Conservation (phyloP, 345 rosid species). For the Triadica sebifera region DNA sequence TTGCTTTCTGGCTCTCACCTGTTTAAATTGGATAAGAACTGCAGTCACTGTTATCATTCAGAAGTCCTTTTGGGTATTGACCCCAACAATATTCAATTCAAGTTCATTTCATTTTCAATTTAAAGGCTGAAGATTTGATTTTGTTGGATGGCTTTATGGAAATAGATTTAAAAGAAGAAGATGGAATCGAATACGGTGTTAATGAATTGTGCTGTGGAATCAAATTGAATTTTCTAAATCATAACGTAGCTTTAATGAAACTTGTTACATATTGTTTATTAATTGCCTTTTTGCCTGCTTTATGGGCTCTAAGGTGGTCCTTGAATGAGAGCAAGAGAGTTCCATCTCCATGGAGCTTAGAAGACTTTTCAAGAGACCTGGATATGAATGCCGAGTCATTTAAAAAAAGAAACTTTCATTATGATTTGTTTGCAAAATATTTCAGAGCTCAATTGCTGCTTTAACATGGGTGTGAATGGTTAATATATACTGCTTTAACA, state of each 20-base stretch:
- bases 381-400: neutral
- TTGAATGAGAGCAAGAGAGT: neutral
- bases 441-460: neutral
- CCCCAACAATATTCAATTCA: neutral
- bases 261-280: neutral
- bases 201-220: neutral
- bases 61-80: neutral
- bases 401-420: neutral
- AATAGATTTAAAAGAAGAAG: no score
- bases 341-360: neutral
- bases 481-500: no score
- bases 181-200: no score
- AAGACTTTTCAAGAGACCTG: neutral
- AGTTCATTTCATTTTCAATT: neutral
- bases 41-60: neutral
- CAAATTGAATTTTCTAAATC: neutral
- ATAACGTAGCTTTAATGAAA: neutral
- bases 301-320: neutral
- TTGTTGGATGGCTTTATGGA: neutral
- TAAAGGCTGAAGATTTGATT: neutral
- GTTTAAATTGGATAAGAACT: neutral
- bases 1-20: neutral
- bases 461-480: no score
- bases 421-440: neutral
- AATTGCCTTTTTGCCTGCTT: neutral